phyloP scores from a whole-genome alignment of 2,329 filamentous ascomycete genomes.

The Colletotrichum sp. region DNA sequence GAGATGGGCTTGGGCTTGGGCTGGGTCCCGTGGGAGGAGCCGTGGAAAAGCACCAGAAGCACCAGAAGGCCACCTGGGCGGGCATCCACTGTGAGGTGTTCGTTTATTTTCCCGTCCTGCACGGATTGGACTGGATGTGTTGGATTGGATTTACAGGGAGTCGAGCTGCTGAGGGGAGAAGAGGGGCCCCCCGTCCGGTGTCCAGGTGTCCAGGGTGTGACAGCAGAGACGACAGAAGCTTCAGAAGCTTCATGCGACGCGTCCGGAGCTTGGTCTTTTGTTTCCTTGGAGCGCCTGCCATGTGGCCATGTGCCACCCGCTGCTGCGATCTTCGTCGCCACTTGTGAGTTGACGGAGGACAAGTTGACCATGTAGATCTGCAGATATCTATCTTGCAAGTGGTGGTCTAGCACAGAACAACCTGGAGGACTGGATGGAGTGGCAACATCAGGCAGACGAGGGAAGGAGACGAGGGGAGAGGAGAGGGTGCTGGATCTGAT shows the following conservation, averaged over 20 bases:
- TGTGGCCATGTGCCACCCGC: background rate
- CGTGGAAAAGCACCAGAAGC: conserved; percentile 10
- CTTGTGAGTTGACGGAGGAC: background rate
- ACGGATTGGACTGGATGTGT: background rate
- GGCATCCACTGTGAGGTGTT: background rate
- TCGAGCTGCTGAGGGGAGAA: background rate
- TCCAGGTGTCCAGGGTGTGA: background rate
- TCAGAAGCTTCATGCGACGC: conserved; percentile 18
- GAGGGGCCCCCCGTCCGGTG: background rate
- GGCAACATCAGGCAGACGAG: background rate
- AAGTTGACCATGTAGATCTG: background rate
- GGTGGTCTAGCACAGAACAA: background rate
- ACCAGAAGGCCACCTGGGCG: background rate
- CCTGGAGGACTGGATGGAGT: background rate
- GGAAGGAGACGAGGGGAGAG: background rate
- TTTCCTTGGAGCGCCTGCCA: background rate
- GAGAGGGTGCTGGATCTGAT: background rate
- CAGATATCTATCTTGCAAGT: background rate
- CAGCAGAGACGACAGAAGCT: conserved; percentile 21
- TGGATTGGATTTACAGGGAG: background rate
- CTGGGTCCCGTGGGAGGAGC: background rate
- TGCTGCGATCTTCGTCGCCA: background rate
- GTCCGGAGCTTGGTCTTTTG: background rate
- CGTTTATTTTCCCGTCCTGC: background rate
- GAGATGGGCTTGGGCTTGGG: background rate